phyloP scores from a whole-genome alignment of 805 yeast species.

The Tetrapisispora fleetii region DNA sequence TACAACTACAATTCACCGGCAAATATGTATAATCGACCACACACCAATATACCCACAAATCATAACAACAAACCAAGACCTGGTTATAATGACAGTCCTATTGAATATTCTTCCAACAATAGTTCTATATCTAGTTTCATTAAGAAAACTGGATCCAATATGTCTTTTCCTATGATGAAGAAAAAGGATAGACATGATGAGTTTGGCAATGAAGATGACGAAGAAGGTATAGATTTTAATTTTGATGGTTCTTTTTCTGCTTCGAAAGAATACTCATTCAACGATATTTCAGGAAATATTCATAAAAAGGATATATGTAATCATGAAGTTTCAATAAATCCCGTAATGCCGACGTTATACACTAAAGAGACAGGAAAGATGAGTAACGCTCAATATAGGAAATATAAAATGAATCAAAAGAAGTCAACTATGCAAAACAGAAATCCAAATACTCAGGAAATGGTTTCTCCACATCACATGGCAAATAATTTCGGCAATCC shows the following conservation, averaged over 20 bases:
- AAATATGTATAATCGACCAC: not conserved
- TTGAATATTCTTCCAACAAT: not conserved
- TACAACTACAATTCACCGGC: not conserved
- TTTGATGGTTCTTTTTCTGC: not conserved
- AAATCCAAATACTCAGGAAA: not conserved
- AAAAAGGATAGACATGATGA: not conserved
- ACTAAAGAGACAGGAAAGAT: constrained; percentile 12
- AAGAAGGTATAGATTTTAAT: not conserved
- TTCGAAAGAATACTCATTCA: constrained; percentile 38
- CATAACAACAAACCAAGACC: not conserved
- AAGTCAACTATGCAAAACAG: constrained; percentile 28
- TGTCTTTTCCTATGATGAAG: not conserved
- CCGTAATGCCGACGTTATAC: constrained; percentile 62
- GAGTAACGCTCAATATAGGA: constrained; percentile 55
- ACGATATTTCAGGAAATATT: constrained; percentile 52
- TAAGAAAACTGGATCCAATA: not conserved
- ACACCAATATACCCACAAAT: not conserved
- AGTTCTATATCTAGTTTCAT: not conserved
- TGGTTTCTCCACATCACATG: not conserved
- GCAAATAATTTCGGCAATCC: not conserved
- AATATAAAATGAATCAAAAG: constrained; percentile 56
- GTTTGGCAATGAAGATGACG: not conserved
- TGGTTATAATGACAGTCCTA: not conserved
- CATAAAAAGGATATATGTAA: constrained; percentile 54
- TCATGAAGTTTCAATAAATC: constrained; percentile 48